phyloP scores from a whole-genome alignment of 306 rosid genomes.

The Cicer cuneatum region DNA sequence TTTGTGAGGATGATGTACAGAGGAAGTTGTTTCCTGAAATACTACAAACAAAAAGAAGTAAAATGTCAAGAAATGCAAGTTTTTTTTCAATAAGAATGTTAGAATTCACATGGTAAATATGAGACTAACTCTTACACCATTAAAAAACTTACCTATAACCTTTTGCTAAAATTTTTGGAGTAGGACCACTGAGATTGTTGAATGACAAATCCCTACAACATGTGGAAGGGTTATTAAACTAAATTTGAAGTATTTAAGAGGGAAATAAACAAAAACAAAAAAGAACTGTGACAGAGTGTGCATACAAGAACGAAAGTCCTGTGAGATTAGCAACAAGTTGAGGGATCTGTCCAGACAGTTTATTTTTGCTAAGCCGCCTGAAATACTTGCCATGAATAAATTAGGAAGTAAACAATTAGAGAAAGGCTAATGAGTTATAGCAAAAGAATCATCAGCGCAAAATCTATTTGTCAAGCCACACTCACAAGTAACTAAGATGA shows the following conservation, averaged over 20 bases:
- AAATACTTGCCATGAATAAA: conserved; percentile 68
- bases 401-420: conserved; percentile 50
- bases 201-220: conserved; percentile 82
- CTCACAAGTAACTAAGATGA: conserved; percentile 94
- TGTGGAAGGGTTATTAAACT: conserved; percentile 32
- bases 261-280: conserved; percentile 20
- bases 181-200: conserved; percentile 91
- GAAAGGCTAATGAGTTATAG: conserved; percentile 37
- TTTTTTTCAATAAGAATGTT: not conserved
- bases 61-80: conserved; percentile 42
- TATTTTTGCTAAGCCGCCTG: conserved; percentile 93
- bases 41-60: conserved; percentile 54
- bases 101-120: conserved; percentile 6
- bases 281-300: conserved; percentile 33
- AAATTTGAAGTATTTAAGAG: conserved; percentile 10
- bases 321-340: conserved; percentile 78
- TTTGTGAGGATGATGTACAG: conserved; percentile 60
- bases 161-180: conserved; percentile 87
- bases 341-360: conserved; percentile 83
- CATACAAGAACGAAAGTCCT: conserved; percentile 85
- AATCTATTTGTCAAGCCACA: conserved; percentile 47
- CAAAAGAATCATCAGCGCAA: conserved; percentile 5
- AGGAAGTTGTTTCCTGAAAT: conserved; percentile 85
- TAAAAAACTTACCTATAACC: conserved; percentile 79
- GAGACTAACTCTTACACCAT: not conserved